Base-by-base conservation (phyloP, 345 rosid genomes). In the Gossypium herbaceum region DNA sequence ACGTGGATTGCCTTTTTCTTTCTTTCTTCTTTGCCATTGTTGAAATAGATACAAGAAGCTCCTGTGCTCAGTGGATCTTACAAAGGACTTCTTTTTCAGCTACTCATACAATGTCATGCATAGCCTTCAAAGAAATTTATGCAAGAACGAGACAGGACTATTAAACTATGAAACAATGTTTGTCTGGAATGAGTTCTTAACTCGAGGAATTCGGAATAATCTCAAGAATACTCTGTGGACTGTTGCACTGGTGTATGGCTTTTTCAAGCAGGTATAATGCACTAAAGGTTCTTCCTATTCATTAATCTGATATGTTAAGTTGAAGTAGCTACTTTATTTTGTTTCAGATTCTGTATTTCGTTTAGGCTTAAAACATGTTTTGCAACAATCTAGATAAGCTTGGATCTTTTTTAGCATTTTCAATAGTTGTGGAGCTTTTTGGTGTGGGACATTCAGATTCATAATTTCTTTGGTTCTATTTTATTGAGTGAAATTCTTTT, bases 31-130 rank as follows among this genome's bases (percentile, higher is more conserved):
- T 56, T 75, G 72, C 75, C 76, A 81, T 73, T 83, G 81, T 74
- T 86, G 75, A 62, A 57, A 64, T 87, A 93, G 99, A 89, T 95
- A 93, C 94, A 95, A 92, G 94, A 92, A 90, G 90, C 98, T 95
- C 71, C 93, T 95, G 62, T 81, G 93, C 91, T 78, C 86, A 50
- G 91, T 95, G 77, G 98, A 95, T 86, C 98, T 95, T 78, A 85
- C 91, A 65, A 92, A 88, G 91, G 98, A 95, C 89, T 95, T 91
- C 94, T 91, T 88, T 88, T 95, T 88, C 86, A 95, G 99, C 92
- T 95, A 95, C 81, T 88, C 99, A 64, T 95, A 91, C 79, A 79
- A 88, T 81, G 73, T 87, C 70, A 95, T 90, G 96, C 87, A 87
- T 81, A 86, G 94, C 68, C 96, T 95, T 68, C 99, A 95, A 83